Evolutionary conservation across 2,329 filamentous ascomycete species (phyloP).

Genomic region (Harringtonia lauricola): DNA sequence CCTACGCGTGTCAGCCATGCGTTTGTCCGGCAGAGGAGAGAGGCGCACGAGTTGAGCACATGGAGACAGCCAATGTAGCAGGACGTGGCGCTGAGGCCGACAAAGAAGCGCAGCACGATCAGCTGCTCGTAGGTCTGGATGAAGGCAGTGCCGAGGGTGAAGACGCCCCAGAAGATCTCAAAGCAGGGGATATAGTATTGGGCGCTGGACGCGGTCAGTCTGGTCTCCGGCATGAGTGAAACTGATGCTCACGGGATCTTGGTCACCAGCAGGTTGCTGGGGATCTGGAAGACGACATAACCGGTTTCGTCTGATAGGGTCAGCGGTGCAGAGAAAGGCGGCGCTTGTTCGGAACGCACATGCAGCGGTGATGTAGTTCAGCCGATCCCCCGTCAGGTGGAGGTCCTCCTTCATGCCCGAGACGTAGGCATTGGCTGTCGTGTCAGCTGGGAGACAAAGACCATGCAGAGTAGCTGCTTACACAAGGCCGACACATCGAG

Average conservation of each 20-base stretch:
- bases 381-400: constrained; percentile 37
- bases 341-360: too few species aligned
- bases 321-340: too few species aligned
- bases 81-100: too few species aligned
- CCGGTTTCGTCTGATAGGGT: constrained; percentile 51
- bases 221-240: constrained; percentile 5
- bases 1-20: too few species aligned
- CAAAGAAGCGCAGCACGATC: constrained; percentile 29
- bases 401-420: constrained; percentile 39
- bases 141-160: constrained; percentile 21
- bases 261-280: constrained; percentile 25
- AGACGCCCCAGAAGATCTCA: constrained; percentile 19
- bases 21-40: too few species aligned
- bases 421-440: constrained; percentile 30
- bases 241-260: constrained; percentile 26
- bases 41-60: too few species aligned
- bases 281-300: constrained; percentile 38
- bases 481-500: constrained; percentile 22
- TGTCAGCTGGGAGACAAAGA: too few species aligned
- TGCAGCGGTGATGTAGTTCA: constrained; percentile 39
- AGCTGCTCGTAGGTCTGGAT: constrained; percentile 23
- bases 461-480: too few species aligned
- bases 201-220: too few species aligned
- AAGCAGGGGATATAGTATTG: constrained; percentile 22
- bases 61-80: too few species aligned